These are phyloP conservation scores for Cyclotella baltica DNA, from an alignment of 108 stramenopile species.

Conservation along the genomic window DNA sequence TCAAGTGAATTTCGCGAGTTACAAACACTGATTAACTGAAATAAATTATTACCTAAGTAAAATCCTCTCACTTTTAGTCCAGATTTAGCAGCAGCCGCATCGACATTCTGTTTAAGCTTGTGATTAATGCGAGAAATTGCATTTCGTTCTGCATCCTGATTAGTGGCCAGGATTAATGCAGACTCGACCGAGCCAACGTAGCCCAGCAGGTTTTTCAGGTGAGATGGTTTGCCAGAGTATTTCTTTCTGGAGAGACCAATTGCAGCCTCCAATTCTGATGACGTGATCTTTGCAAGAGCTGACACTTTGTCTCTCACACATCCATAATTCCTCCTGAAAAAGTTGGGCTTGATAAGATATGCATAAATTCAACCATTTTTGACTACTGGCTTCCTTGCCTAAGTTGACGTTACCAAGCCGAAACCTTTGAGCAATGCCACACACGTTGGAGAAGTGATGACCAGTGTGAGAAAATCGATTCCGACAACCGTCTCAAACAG, in stretches of 20 bases:
- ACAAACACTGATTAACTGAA: no score
- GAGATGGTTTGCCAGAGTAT: slow-evolving; percentile 17
- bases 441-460: slow-evolving; percentile 61
- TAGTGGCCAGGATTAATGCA: not conserved
- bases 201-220: not conserved
- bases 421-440: slow-evolving; percentile 45
- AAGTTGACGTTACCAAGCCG: slow-evolving; percentile 16
- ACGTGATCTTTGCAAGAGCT: slow-evolving; percentile 22
- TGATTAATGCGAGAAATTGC: not conserved
- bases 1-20: no score
- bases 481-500: slow-evolving; percentile 53
- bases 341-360: slow-evolving; percentile 10
- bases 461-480: slow-evolving; percentile 65
- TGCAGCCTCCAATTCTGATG: slow-evolving; percentile 26
- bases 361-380: slow-evolving; percentile 28
- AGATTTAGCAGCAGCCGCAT: not conserved
- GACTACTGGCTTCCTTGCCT: slow-evolving; percentile 24
- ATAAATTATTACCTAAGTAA: no score
- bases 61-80: not conserved
- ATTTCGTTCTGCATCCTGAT: no score
- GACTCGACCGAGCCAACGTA: slow-evolving; percentile 1
- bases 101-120: not conserved
- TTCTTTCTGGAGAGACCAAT: slow-evolving; percentile 11
- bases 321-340: slow-evolving; percentile 29
- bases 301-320: slow-evolving; percentile 35